These are phyloP conservation scores for Fusarium longipes DNA, from an alignment of 2,329 filamentous ascomycete genomes.

Conservation along the genomic window DNA sequence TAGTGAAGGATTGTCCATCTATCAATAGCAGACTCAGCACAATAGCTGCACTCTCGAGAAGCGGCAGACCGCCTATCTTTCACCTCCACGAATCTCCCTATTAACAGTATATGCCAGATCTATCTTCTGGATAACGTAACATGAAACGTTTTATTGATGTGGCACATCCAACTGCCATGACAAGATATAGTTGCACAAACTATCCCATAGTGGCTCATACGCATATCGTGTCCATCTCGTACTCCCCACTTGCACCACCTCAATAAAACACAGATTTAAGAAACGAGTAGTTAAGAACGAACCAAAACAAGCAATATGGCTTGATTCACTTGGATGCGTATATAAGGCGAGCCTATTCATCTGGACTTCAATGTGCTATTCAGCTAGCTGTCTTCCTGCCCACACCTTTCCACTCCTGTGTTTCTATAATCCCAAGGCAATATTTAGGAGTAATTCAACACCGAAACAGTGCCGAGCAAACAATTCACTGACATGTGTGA, in stretches of 20 bases:
- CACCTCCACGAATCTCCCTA: neutral
- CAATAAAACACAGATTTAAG: neutral
- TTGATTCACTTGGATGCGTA: neutral
- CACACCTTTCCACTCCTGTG: neutral
- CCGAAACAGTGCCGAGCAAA: neutral
- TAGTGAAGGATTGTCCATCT: neutral
- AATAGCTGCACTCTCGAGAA: neutral
- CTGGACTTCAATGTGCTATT: neutral
- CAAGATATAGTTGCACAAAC: conserved; percentile 22
- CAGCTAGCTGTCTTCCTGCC: neutral
- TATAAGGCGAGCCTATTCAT: neutral
- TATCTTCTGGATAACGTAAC: conserved; percentile 1
- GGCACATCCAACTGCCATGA: conserved; percentile 22
- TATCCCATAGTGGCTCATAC: neutral
- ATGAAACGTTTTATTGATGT: conserved; percentile 28
- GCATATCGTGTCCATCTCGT: conserved; percentile 4
- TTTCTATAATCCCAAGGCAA: neutral
- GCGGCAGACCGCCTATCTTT: neutral
- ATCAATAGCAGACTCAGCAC: neutral
- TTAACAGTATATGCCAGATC: neutral
- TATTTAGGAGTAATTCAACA: neutral
- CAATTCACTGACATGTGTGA: conserved; percentile 15
- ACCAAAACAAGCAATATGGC: neutral
- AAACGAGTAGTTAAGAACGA: neutral
- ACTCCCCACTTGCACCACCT: neutral